Evolutionary conservation across 331 rosid genomes (phyloP).

Genomic region (Quercus tomentella): DNA sequence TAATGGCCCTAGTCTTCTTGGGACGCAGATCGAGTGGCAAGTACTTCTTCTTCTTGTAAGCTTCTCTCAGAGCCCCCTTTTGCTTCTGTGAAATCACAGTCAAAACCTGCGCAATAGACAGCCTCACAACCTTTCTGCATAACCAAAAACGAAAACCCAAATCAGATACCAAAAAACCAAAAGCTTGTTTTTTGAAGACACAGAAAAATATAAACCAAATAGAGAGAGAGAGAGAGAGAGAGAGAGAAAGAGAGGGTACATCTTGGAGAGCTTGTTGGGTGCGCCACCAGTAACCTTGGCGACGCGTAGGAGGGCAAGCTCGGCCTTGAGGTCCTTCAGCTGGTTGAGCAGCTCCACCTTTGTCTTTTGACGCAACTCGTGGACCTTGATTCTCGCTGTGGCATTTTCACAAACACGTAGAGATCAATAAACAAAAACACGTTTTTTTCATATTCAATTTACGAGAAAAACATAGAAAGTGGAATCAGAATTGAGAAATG

Average conservation of each 20-base stretch:
- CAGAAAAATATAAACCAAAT: no score
- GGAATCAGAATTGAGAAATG: not conserved
- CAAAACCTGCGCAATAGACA: constrained; percentile 88
- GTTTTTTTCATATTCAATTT: not conserved
- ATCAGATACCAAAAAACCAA: not conserved
- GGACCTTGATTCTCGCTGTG: constrained; percentile 94
- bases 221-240: no score
- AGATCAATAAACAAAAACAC: not conserved
- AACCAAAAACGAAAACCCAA: not conserved
- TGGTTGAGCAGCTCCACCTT: constrained; percentile 69
- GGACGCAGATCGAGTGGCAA: constrained; percentile 96
- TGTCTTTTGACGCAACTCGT: constrained; percentile 87
- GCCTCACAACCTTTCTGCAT: constrained; percentile 90
- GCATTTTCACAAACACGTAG: not conserved
- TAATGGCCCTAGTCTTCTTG: constrained; percentile 93
- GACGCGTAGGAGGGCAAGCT: constrained; percentile 88
- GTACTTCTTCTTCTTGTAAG: constrained; percentile 74
- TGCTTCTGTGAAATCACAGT: constrained; percentile 93
- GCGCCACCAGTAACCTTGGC: constrained; percentile 99
- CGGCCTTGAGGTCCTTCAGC: constrained; percentile 95
- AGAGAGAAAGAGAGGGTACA: constrained; percentile 24
- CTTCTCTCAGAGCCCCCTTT: constrained; percentile 85
- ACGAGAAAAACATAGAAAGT: not conserved
- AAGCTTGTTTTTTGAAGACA: not conserved
- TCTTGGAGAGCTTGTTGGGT: constrained; percentile 98